Percentiles rank a stretch among this genome's conserved stretches.
Conservation (phyloP, 345 rosid genomes). For the Populus deltoides region DNA sequence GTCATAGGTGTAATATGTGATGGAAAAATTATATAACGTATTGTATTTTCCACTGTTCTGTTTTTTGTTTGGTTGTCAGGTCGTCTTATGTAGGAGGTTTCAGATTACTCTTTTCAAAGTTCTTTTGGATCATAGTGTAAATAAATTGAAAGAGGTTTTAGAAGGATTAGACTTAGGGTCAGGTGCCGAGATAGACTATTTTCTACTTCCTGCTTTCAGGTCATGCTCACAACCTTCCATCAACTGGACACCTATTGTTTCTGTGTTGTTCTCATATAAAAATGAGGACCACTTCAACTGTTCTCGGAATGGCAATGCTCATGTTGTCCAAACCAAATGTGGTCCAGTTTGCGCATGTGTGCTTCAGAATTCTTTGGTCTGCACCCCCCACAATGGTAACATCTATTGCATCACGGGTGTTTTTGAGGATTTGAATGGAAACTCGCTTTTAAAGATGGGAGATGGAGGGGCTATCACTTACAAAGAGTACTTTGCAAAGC, state of each 20-base stretch:
- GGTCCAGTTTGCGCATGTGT: constrained; percentile 51
- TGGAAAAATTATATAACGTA: background rate
- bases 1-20: background rate
- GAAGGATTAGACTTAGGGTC: constrained; percentile 25
- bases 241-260: constrained; percentile 54
- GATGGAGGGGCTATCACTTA: constrained; percentile 45
- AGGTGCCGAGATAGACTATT: constrained; percentile 49
- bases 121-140: constrained; percentile 44
- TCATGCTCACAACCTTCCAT: constrained; percentile 21
- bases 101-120: constrained; percentile 55
- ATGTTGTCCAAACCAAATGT: constrained; percentile 41
- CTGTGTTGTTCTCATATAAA: constrained; percentile 32
- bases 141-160: constrained; percentile 39
- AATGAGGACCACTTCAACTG: constrained; percentile 31
- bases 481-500: constrained; percentile 46
- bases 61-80: constrained; percentile 39
- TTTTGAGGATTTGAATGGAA: constrained; percentile 44
- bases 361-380: constrained; percentile 58
- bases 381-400: constrained; percentile 67
- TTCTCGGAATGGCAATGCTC: constrained; percentile 25
- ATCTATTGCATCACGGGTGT: constrained; percentile 54
- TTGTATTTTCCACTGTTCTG: background rate
- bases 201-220: constrained; percentile 53
- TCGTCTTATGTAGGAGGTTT: constrained; percentile 59
- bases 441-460: constrained; percentile 45